phyloP scores from a whole-genome alignment of 345 rosid species.

The Aquilaria yunnanensis region DNA sequence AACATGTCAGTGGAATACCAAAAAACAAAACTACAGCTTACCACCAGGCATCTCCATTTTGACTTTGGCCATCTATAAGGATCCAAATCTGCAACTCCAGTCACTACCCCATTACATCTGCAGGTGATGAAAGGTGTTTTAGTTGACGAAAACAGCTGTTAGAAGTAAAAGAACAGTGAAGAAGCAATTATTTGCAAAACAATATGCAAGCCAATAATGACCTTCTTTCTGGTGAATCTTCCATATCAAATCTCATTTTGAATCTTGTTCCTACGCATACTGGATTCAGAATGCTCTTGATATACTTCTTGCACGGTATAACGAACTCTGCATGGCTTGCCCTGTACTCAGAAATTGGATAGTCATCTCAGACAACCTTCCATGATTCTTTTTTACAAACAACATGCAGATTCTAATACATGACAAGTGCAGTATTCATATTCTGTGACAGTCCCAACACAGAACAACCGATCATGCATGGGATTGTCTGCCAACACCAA shows the following conservation, averaged over 20 bases:
- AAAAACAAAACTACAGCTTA: slow-evolving; percentile 16
- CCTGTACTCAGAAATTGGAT: slow-evolving; percentile 37
- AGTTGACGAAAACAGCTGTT: slow-evolving; percentile 1
- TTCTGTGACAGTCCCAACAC: too few species aligned
- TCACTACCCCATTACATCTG: slow-evolving; percentile 74
- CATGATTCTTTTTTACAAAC: too few species aligned
- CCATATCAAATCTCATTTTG: slow-evolving; percentile 75
- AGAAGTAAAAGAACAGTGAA: neutral
- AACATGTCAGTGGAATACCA: neutral
- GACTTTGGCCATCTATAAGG: slow-evolving; percentile 86
- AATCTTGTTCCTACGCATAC: slow-evolving; percentile 67
- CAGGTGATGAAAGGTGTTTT: slow-evolving; percentile 12
- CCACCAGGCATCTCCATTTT: slow-evolving; percentile 91
- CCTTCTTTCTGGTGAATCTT: slow-evolving; percentile 87
- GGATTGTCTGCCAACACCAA: too few species aligned
- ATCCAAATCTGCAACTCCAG: slow-evolving; percentile 64
- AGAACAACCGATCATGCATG: too few species aligned
- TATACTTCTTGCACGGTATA: slow-evolving; percentile 62
- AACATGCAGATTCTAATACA: too few species aligned
- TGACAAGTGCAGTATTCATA: too few species aligned
- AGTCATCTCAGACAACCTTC: neutral
- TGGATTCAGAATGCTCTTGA: slow-evolving; percentile 50
- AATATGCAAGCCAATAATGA: slow-evolving; percentile 12
- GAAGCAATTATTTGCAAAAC: neutral
- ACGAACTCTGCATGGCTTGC: slow-evolving; percentile 85